Conservation (phyloP, 2,329 filamentous ascomycete species). For the Celoporthe dispersa region DNA sequence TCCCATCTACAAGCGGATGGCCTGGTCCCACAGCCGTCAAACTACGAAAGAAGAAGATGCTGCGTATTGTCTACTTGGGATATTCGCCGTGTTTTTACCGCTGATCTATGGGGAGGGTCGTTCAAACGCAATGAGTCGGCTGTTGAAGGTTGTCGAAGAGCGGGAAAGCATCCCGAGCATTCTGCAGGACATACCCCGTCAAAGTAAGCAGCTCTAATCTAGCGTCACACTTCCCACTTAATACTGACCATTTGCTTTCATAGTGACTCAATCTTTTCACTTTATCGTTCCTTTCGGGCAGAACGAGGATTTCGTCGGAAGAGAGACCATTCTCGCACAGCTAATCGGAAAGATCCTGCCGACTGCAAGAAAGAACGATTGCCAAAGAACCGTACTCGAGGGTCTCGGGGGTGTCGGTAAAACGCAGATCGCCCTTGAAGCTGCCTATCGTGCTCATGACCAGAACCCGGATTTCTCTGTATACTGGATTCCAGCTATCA, state of each 20-base stretch:
- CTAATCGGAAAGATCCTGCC: background rate
- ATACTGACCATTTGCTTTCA: background rate
- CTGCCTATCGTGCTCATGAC: constrained; percentile 36
- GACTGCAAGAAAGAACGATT: background rate
- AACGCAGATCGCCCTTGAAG: constrained; percentile 45
- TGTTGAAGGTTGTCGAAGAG: background rate
- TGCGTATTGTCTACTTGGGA: background rate
- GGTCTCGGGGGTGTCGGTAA: constrained; percentile 33
- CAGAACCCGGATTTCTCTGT: constrained; percentile 39
- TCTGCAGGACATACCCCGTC: background rate
- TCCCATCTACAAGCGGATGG: background rate
- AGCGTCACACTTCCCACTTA: background rate
- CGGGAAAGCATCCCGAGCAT: background rate
- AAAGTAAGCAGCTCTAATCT: background rate
- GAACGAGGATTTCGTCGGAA: background rate
- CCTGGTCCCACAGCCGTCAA: background rate
- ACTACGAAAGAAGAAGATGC: background rate
- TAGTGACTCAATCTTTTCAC: background rate
- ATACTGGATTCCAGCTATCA: constrained; percentile 45
- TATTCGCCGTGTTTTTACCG: background rate
- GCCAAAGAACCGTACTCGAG: background rate
- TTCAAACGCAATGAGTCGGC: background rate
- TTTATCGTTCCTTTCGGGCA: background rate
- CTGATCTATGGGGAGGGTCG: background rate
- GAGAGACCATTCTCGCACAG: background rate